Conservation (phyloP, 495 filamentous ascomycete genomes). For the Podospora conica region DNA sequence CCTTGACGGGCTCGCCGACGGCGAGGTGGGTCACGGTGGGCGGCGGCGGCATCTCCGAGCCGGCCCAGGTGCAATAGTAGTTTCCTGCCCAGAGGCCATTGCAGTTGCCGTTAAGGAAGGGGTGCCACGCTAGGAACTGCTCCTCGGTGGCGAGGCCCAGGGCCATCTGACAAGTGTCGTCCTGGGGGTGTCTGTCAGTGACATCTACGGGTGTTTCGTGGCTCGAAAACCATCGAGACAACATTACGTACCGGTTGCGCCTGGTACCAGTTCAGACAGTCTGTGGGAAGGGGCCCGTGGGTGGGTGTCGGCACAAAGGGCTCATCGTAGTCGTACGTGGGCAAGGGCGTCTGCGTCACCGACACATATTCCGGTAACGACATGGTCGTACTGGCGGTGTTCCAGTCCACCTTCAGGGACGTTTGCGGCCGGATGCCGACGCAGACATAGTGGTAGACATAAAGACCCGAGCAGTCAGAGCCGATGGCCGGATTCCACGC, state of each 20-base stretch:
- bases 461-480: constrained; percentile 7
- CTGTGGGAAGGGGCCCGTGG: background rate
- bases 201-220: too few relatives aligned
- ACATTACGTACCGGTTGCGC: background rate
- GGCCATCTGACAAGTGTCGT: constrained; percentile 11
- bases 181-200: background rate
- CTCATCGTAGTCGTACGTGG: background rate
- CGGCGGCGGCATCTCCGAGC: background rate
- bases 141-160: background rate
- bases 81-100: constrained; percentile 7
- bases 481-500: constrained; percentile 1
- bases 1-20: background rate
- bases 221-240: too few relatives aligned
- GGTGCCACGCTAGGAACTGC: constrained; percentile 21
- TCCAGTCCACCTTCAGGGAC: background rate
- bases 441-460: constrained; percentile 3
- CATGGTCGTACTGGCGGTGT: background rate
- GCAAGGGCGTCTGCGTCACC: background rate
- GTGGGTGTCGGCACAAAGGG: background rate
- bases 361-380: background rate
- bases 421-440: constrained; percentile 12
- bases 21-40: constrained; percentile 7
- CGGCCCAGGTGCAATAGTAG: constrained; percentile 14
- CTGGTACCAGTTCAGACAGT: background rate
- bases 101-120: constrained; percentile 14